These are phyloP conservation scores for Alternaria novae-zelandiae DNA, from an alignment of 2,329 filamentous ascomycete genomes.

Conservation along the genomic window DNA sequence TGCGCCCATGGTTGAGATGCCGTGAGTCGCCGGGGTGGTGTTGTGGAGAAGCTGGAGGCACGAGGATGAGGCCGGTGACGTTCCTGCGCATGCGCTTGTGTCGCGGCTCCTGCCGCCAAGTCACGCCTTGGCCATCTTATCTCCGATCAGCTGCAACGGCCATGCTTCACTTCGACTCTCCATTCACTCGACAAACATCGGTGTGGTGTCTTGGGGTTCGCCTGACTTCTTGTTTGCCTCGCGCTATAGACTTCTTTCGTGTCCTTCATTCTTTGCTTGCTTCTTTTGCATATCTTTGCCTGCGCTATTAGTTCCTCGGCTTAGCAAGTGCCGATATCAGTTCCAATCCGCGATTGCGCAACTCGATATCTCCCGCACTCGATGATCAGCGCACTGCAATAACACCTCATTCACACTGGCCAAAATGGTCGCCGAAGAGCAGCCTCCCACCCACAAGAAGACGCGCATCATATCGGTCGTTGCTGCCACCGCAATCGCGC, in stretches of 20 bases:
- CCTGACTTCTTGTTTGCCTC: slow-evolving; percentile 1
- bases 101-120: slow-evolving; percentile 20
- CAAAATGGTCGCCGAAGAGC: slow-evolving; percentile 32
- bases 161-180: slow-evolving; percentile 7
- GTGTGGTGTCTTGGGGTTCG: not conserved
- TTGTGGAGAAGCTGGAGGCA: slow-evolving; percentile 17
- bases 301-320: slow-evolving; percentile 1
- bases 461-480: slow-evolving; percentile 82
- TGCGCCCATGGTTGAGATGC: slow-evolving; percentile 74
- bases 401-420: slow-evolving; percentile 19
- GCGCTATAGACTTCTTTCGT: not conserved
- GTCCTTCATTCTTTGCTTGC: not conserved
- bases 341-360: slow-evolving; percentile 7
- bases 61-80: slow-evolving; percentile 24
- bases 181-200: not conserved
- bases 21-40: slow-evolving; percentile 9
- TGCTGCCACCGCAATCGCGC: slow-evolving; percentile 81
- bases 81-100: slow-evolving; percentile 13
- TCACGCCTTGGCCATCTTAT: slow-evolving; percentile 24
- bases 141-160: slow-evolving; percentile 18
- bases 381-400: slow-evolving; percentile 29
- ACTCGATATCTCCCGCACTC: slow-evolving; percentile 12
- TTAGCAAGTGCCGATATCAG: slow-evolving; percentile 13
- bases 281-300: not conserved
- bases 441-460: slow-evolving; percentile 58